Conservation (phyloP, 176 grass and related monocot species). For the Hyparrhenia diplandra region DNA sequence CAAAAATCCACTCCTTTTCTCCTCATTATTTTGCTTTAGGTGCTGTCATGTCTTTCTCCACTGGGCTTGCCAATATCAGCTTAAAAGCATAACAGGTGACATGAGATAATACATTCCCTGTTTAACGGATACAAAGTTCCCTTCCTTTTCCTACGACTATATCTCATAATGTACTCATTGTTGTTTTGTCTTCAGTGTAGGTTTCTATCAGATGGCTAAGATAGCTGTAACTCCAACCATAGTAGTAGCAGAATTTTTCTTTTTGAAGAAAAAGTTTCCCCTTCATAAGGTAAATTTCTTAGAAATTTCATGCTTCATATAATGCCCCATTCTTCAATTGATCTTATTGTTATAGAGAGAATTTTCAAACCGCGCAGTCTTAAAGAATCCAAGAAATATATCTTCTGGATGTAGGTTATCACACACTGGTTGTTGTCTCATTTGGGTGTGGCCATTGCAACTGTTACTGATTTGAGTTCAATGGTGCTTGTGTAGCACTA, state of each 20-base stretch:
- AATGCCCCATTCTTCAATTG: background rate
- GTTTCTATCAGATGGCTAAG: conserved; percentile 99
- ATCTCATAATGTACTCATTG: conserved; percentile 9
- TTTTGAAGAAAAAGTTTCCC: conserved; percentile 71
- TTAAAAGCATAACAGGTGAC: conserved; percentile 97
- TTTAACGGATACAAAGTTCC: conserved; percentile 1
- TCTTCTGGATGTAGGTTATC: conserved; percentile 54
- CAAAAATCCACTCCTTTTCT: conserved; percentile 84
- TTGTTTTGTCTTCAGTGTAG: conserved; percentile 69
- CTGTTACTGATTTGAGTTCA: conserved; percentile 97
- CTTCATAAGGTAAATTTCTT: conserved; percentile 51
- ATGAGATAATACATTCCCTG: conserved; percentile 12
- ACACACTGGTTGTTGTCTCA: conserved; percentile 66
- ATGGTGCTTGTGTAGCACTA: conserved; percentile 88
- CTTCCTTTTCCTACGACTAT: background rate
- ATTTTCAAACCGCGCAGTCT: background rate
- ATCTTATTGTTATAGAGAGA: background rate
- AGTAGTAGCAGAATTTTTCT: conserved; percentile 76
- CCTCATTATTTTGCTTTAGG: conserved; percentile 87
- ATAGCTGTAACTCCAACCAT: conserved; percentile 96
- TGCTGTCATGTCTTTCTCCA: conserved; percentile 96
- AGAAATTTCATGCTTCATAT: conserved; percentile 8
- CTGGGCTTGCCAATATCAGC: conserved; percentile 95
- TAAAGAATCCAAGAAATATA: conserved; percentile 3
- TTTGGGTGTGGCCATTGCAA: conserved; percentile 81